Conservation (phyloP, 2,329 filamentous ascomycete genomes). For the Colletotrichum destructivum region DNA sequence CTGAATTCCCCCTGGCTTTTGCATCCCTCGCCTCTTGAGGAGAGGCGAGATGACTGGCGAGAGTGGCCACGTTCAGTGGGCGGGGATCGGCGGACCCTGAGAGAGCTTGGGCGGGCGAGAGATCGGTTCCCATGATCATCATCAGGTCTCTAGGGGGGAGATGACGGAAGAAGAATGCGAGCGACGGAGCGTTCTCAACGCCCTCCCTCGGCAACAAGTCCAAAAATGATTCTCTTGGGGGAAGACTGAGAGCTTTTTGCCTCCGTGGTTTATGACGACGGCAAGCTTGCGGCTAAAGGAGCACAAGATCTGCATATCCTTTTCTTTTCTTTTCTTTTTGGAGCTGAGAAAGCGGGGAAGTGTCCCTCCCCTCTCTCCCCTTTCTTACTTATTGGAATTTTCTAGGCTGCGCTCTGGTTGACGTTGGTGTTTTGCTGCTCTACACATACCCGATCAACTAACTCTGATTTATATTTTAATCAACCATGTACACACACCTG, state of each 20-base stretch:
- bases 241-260: not conserved
- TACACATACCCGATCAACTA: not conserved
- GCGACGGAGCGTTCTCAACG: slow-evolving; percentile 21
- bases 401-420: not conserved
- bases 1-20: not conserved
- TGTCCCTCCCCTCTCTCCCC: not conserved
- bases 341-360: slow-evolving; percentile 7
- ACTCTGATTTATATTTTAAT: not conserved
- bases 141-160: not conserved
- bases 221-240: not conserved
- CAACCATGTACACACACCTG: not conserved
- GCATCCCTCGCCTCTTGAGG: too few relatives aligned
- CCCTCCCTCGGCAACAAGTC: not conserved
- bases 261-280: not conserved
- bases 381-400: not conserved
- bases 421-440: too few relatives aligned
- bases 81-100: slow-evolving; percentile 15
- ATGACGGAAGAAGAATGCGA: not conserved
- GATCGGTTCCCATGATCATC: too few relatives aligned
- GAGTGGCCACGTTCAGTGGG: slow-evolving; percentile 2
- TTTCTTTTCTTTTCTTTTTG: not conserved
- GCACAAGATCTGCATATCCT: slow-evolving; percentile 10
- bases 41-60: not conserved
- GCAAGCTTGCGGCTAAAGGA: not conserved
- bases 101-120: not conserved